Base-by-base conservation (phyloP, 805 yeast genomes). In the Candida nitratophila region DNA sequence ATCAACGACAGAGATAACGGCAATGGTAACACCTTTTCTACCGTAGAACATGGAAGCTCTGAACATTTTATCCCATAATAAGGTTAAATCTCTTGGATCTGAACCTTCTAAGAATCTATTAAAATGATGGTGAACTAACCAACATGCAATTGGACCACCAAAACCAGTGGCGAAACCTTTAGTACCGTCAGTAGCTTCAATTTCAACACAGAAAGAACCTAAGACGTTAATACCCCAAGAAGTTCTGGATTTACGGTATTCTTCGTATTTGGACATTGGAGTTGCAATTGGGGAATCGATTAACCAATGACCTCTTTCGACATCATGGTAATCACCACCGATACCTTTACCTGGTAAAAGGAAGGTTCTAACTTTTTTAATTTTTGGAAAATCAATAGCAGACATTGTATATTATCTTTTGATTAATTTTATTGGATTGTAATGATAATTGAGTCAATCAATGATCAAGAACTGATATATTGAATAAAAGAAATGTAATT, bases 251-350 rank as follows among this genome's bases (percentile, higher is more conserved):
- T 62, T 58, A 48, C 73, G 60, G 60, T 69, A 71, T 43, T 68
- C 73, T 37, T 64, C 65, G 58, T 61, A 72, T 48, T 69, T 68
- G 45, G 76, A 67, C 77, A 73, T 73, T 37, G 77, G 77, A 46
- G 70, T 73, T 32, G 76, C 58, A 48, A 73, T 71, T 39, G 64
- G 63, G 46, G 62, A 64, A 54, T 72, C 77, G 27, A 73, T 68
- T 20, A 73, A 59, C 77, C 77, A 73, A 49, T 72, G 77, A 21
- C 77, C 77, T 35, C 61, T 56, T 35, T 60, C 69, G 39, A 71
- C 77, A 53, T 73, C 67, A 53, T 73, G 77, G 55, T 73, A 73
- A 52, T 73, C 77, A 47, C 76, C 77, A 44, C 77, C 77, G 43
- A 68, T 61, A 39, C 75, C 76, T 50, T 64, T 66, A 30, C 71